Percentiles rank a stretch among this genome's conserved stretches.
Evolutionary conservation across 495 filamentous ascomycete genomes (phyloP).

Genomic region (Podospora anserina): DNA sequence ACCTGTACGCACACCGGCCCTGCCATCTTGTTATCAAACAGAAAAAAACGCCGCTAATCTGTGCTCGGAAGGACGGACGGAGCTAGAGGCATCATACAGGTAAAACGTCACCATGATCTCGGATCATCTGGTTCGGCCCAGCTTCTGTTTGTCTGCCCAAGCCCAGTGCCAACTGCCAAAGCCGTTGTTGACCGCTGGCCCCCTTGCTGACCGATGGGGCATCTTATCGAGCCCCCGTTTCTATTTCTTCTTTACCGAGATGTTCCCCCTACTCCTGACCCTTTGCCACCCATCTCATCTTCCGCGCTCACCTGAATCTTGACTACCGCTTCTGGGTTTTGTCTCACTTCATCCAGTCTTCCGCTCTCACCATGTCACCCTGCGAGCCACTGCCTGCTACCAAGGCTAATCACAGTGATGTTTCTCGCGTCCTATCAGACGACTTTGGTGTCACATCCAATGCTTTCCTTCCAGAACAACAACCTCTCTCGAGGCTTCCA

Average conservation of each 20-base stretch:
- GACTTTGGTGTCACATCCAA: constrained; percentile 37
- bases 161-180: neutral
- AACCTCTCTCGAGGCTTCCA: constrained; percentile 64
- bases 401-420: neutral
- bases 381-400: constrained; percentile 11
- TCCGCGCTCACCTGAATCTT: neutral
- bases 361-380: constrained; percentile 20
- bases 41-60: neutral
- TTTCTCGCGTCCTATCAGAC: constrained; percentile 1
- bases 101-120: constrained; percentile 8
- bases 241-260: neutral
- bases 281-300: neutral
- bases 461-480: constrained; percentile 74
- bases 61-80: neutral
- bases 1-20: neutral
- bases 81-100: neutral
- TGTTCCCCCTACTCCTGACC: neutral
- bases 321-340: neutral
- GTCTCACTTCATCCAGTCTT: neutral
- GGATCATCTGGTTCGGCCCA: neutral
- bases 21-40: neutral
- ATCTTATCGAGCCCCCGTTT: neutral
- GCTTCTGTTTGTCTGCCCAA: neutral
- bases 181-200: constrained; percentile 4
- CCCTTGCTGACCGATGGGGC: neutral